These are phyloP conservation scores for Rhizoclosmatium globosum DNA, from an alignment of 192 early-diverging fungal species.

Conservation along the genomic window DNA sequence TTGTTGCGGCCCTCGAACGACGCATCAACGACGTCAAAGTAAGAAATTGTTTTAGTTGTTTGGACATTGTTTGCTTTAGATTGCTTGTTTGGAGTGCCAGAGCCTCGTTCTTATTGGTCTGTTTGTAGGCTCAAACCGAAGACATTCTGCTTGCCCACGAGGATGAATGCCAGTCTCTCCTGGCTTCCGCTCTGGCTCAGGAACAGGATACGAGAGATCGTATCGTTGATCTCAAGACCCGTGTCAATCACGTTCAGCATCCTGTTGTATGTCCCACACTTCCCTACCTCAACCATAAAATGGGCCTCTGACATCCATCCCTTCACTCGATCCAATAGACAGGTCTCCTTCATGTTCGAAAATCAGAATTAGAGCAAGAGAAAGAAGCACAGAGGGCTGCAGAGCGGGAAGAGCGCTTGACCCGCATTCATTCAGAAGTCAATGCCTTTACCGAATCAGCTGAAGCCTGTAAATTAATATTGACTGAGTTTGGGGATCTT, in stretches of 20 bases:
- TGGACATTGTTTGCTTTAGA: too few species aligned
- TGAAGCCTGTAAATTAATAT: constrained; percentile 19
- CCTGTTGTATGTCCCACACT: neutral
- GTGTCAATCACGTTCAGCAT: constrained; percentile 5
- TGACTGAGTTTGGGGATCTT: constrained; percentile 29
- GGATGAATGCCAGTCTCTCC: neutral
- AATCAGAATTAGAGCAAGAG: neutral
- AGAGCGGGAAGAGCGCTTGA: neutral
- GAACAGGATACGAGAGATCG: neutral
- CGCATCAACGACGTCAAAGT: constrained; percentile 10
- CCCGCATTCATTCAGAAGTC: neutral
- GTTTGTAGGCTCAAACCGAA: neutral
- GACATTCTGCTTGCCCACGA: constrained; percentile 8
- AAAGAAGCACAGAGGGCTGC: neutral
- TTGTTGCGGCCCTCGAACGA: constrained; percentile 4
- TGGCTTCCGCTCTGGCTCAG: neutral
- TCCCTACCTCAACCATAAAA: neutral
- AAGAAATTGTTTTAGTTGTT: too few species aligned
- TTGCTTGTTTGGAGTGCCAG: too few species aligned
- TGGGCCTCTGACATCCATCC: neutral
- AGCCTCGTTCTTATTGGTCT: neutral
- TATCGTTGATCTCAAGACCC: neutral
- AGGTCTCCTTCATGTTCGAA: neutral
- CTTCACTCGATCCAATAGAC: neutral
- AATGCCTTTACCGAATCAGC: constrained; percentile 19